A percentile compares a stretch with the other conserved stretches of the same genome.
Conservation (phyloP, 495 filamentous ascomycete species). For the Physcia stellaris region DNA sequence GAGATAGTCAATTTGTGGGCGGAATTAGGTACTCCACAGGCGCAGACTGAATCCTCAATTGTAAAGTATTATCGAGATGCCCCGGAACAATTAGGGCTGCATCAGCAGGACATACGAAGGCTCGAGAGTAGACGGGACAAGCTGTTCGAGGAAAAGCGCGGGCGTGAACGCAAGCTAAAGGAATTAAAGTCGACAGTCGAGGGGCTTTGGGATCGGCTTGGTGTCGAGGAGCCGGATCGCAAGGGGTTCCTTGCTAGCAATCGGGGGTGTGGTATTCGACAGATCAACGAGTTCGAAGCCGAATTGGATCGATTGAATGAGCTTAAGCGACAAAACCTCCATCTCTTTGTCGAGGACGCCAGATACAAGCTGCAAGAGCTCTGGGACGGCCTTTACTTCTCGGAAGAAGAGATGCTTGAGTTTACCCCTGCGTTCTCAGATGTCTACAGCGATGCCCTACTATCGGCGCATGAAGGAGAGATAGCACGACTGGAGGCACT, state of each 20-base stretch:
- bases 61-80: constrained; percentile 78
- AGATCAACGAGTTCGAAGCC: constrained; percentile 89
- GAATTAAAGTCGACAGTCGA: constrained; percentile 64
- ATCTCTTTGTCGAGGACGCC: constrained; percentile 90
- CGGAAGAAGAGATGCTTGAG: constrained; percentile 95
- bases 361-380: constrained; percentile 80
- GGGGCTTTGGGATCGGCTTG: constrained; percentile 77
- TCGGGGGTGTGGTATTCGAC: constrained; percentile 67
- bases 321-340: constrained; percentile 85
- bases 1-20: constrained; percentile 91
- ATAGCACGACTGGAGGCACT: constrained; percentile 68
- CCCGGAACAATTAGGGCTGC: constrained; percentile 85
- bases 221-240: constrained; percentile 64
- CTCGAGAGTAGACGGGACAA: constrained; percentile 65
- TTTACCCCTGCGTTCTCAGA: constrained; percentile 89
- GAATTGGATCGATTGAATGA: constrained; percentile 78
- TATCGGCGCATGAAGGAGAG: constrained; percentile 80
- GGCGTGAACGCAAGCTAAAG: constrained; percentile 66
- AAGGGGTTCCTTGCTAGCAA: constrained; percentile 64
- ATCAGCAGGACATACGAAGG: constrained; percentile 65
- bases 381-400: constrained; percentile 88
- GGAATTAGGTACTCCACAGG: constrained; percentile 82
- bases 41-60: constrained; percentile 76
- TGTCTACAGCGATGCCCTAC: constrained; percentile 70
- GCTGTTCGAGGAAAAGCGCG: constrained; percentile 83